phyloP scores from a whole-genome alignment of 306 rosid species.

The Fragaria ananassa region DNA sequence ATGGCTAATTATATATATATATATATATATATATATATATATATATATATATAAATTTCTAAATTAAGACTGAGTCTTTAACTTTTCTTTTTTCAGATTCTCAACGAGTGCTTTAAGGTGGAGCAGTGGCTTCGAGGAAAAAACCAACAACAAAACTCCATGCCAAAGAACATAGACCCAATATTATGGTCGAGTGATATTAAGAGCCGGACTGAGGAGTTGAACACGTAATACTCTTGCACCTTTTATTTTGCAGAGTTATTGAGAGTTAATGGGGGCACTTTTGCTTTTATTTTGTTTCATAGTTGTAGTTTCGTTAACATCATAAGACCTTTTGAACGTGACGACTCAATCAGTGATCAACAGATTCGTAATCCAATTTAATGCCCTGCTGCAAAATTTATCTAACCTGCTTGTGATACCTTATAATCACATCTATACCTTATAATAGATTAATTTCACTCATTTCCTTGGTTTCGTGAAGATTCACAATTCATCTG shows the following conservation, averaged over 20 bases:
- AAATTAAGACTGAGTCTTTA: not conserved
- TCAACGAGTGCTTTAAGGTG: constrained; percentile 54
- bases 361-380: not conserved
- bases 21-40: no score
- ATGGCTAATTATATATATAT: not conserved
- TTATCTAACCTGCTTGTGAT: not conserved
- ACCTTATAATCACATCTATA: not conserved
- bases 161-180: constrained; percentile 65
- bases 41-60: no score
- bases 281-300: not conserved
- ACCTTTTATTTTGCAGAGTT: constrained; percentile 6
- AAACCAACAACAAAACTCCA: constrained; percentile 56
- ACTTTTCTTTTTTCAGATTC: constrained; percentile 33
- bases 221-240: constrained; percentile 49
- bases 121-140: constrained; percentile 78
- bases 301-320: not conserved
- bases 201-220: constrained; percentile 48
- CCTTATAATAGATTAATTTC: not conserved
- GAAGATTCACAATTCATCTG: not conserved
- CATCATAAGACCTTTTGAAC: not conserved
- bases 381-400: not conserved
- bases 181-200: constrained; percentile 61
- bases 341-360: not conserved
- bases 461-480: not conserved
- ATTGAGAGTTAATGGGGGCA: not conserved